These are phyloP conservation scores for Pleurotus sapidus DNA, from an alignment of 768 basidiomycete genomes.

Conservation along the genomic window DNA sequence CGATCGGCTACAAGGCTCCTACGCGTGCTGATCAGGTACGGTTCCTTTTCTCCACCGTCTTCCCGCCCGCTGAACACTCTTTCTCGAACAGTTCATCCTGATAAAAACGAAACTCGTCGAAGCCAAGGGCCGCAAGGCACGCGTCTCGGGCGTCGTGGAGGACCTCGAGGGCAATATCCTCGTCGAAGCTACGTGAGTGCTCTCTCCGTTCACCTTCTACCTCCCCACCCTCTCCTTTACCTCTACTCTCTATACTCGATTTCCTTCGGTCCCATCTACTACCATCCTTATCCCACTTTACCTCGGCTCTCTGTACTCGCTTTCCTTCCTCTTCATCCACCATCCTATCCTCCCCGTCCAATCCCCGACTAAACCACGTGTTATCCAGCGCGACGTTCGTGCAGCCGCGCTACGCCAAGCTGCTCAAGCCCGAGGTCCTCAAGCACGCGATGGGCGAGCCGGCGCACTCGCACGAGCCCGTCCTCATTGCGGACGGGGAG, in stretches of 20 bases:
- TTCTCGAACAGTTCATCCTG: conserved; percentile 66
- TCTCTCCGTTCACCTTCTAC: neutral
- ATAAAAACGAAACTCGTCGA: conserved; percentile 68
- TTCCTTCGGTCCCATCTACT: no score
- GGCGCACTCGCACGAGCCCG: conserved; percentile 29
- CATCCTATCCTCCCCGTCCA: neutral
- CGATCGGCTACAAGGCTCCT: conserved; percentile 81
- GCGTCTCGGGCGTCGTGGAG: conserved; percentile 71
- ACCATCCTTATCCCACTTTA: no score
- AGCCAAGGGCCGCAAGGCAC: conserved; percentile 74
- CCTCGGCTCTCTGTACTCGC: neutral
- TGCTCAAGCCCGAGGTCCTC: conserved; percentile 60
- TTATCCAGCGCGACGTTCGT: conserved; percentile 72
- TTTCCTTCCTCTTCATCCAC: neutral
- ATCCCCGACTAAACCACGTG: neutral
- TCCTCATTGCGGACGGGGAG: conserved; percentile 38
- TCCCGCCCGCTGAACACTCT: neutral
- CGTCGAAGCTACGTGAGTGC: conserved; percentile 75
- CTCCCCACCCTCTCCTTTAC: no score
- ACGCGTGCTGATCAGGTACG: conserved; percentile 83
- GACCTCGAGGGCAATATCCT: conserved; percentile 78
- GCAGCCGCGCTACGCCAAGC: conserved; percentile 83
- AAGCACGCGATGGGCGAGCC: conserved; percentile 68
- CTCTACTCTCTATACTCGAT: neutral
- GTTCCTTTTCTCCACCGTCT: neutral